Evolutionary conservation across 495 filamentous ascomycete genomes (phyloP), one percentile per base, ranked within the genome.

Genomic region (Thozetella sp.): DNA sequence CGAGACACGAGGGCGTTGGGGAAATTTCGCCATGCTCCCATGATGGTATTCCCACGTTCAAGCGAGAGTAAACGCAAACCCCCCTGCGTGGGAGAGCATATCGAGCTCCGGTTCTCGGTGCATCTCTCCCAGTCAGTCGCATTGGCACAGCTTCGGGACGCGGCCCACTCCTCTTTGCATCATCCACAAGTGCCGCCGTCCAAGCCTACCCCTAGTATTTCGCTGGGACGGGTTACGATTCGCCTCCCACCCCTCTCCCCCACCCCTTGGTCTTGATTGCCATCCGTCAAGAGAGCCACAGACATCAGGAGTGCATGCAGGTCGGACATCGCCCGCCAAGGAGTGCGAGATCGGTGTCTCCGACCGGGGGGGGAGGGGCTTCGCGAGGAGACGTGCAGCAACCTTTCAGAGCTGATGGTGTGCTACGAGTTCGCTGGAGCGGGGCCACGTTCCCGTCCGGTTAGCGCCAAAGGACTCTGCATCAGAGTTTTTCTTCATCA

Each of bases 401-500:
- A n/a, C n/a, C 43, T 48, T n/a, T 48, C 43, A 20, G 12, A 10
- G 20, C 43, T 4, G 43, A n/a, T 48, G 43, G 9, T 10, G 43
- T 48, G 43, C 43, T 48, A n/a, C 43, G 43, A 20, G 43, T 48
- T 48, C 3, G 4, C 43, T 15, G 9, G n/a, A 48, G 43, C 43
- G 43, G 43, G 43, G 43, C 43, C 43, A 48, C 43, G 6, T 17
- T 48, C 9, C 9, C 43, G 20, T n/a, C 43, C 43, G 43, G 4
- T n/a, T 48, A 4, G 43, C 30, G 30, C 30, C 30, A 37, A 37
- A n/a, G 4, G 43, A 10, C 4, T 3, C 43, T 20, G 43, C n/a
- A n/a, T 48, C 43, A 48, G n/a, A 48, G 10, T 48, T 48, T 48
- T 48, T 37, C 43, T n/a, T n/a, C 12, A 19, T 48, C 43, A 48